Evolutionary conservation across 345 rosid species (phyloP), one percentile per base, ranked within the genome.

Genomic region (Murraya koenigii): DNA sequence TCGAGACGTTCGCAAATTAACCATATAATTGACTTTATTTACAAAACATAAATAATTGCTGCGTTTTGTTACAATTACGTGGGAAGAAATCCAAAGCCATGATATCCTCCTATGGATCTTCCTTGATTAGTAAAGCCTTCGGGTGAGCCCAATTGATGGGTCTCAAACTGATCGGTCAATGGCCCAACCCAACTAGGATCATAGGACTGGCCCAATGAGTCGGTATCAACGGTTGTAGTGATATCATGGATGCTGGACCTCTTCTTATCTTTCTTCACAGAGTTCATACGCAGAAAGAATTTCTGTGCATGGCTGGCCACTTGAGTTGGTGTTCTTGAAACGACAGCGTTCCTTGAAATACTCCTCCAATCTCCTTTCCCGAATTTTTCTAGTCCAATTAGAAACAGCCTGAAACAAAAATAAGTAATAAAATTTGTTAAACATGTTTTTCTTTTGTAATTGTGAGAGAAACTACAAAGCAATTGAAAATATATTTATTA

Each of bases 331-430:
- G 85, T 79, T 39, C 78, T 79, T 17, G 85, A 54, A 14, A 77
- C 70, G 25, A 82, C 85, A 1, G 77, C 52, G 44, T 82, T 79
- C 23, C 85, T 75, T 9, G 85, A 82, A 19, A 82, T 82, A 66
- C 82, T 82, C 78, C 84, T 73, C 84, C 84, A 81, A 39, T 81
- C 81, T 2, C 84, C 84, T 56, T 44, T 81, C 54, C 85, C 85
- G 5, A 47, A 82, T 65, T 32, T 78, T 35, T 78, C 63, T 19
- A 78, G 62, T 41, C 85, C 85, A 13, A 41, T 52, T 11, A 82
- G 58, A 72, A 79, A 82, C 17, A 70, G 56, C 72, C 83, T 80
- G 55, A 30, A 0, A 23, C 52, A n/a, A 10, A 66, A 55, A 38
- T 4, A 17, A 17, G 1, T 17, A 4, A 52, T 5, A 52, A 52